Conservation (phyloP, 1,284 basidiomycete genomes). For the Cryptococcus maquisensis region DNA sequence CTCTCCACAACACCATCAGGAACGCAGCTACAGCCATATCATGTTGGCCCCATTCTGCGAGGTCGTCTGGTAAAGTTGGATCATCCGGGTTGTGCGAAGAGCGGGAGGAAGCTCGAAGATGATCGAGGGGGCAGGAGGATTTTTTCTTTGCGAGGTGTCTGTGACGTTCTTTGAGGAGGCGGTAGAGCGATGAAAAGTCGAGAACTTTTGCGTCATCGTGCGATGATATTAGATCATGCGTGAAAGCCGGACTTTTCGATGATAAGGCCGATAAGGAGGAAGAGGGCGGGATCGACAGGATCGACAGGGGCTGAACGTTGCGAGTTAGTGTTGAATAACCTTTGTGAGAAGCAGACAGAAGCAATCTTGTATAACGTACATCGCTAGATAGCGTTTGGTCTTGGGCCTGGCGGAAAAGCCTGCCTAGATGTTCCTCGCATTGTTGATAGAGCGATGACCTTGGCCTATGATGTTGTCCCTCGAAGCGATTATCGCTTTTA, state of each 20-base stretch:
- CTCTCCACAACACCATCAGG: slow-evolving; percentile 84
- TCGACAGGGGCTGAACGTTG: too few species aligned
- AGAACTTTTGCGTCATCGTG: slow-evolving; percentile 1
- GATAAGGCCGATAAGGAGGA: too few species aligned
- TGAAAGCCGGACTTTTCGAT: too few species aligned
- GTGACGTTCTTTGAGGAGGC: slow-evolving; percentile 75
- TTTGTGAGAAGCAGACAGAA: background rate
- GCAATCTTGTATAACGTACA: too few species aligned
- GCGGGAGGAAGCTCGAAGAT: background rate
- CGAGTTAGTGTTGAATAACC: too few species aligned
- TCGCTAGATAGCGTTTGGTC: background rate
- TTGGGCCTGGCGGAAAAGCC: background rate
- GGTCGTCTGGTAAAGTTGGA: slow-evolving; percentile 12
- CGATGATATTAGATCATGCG: slow-evolving; percentile 5
- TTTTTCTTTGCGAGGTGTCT: slow-evolving; percentile 55
- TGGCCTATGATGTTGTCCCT: too few species aligned
- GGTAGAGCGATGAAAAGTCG: slow-evolving; percentile 76
- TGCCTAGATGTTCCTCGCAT: too few species aligned
- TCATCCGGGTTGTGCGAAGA: slow-evolving; percentile 27
- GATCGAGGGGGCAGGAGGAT: slow-evolving; percentile 56
- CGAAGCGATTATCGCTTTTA: too few species aligned
- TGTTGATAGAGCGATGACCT: too few species aligned
- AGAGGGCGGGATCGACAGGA: slow-evolving; percentile 1
- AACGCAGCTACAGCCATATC: slow-evolving; percentile 91
- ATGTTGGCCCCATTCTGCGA: slow-evolving; percentile 50